These are phyloP conservation scores for Aspergillus cejpii DNA, from an alignment of 2,329 filamentous ascomycete genomes.

Conservation along the genomic window DNA sequence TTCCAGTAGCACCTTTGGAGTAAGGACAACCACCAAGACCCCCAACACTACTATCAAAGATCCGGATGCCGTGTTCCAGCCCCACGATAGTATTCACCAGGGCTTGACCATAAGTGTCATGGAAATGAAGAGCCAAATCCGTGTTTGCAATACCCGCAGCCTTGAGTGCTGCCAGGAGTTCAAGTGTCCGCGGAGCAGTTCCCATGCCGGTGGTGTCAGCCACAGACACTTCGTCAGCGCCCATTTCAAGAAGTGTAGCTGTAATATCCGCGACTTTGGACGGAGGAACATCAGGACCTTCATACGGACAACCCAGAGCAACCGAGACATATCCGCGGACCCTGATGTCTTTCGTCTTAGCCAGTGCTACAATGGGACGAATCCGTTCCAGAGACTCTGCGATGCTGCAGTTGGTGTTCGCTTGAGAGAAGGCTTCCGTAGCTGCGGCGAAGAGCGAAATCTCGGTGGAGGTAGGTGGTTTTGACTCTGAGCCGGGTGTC, in stretches of 20 bases:
- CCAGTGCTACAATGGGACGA: conserved; percentile 51
- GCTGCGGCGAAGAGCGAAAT: conserved; percentile 60
- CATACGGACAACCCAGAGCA: conserved; percentile 59
- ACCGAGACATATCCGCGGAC: conserved; percentile 61
- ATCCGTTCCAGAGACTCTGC: conserved; percentile 55
- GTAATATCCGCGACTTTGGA: conserved; percentile 57
- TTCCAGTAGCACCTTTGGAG: conserved; percentile 59
- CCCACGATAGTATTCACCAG: conserved; percentile 57
- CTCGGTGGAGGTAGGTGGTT: conserved; percentile 42
- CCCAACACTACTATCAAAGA: conserved; percentile 58
- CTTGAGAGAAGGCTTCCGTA: conserved; percentile 58
- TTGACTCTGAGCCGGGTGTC: conserved; percentile 23
- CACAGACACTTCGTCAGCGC: conserved; percentile 58
- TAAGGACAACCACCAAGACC: conserved; percentile 60
- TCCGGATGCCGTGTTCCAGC: conserved; percentile 56
- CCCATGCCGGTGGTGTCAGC: conserved; percentile 64
- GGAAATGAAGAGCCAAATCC: conserved; percentile 59
- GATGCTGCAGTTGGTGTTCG: conserved; percentile 61
- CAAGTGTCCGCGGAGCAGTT: conserved; percentile 54
- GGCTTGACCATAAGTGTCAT: conserved; percentile 61
- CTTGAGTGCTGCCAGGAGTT: conserved; percentile 52
- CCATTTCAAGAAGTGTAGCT: conserved; percentile 56
- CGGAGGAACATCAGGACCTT: conserved; percentile 56
- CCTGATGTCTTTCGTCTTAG: conserved; percentile 50
- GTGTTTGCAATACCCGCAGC: conserved; percentile 55